Conservation (phyloP, 2,329 filamentous ascomycete genomes). For the Cercospora citrullina region DNA sequence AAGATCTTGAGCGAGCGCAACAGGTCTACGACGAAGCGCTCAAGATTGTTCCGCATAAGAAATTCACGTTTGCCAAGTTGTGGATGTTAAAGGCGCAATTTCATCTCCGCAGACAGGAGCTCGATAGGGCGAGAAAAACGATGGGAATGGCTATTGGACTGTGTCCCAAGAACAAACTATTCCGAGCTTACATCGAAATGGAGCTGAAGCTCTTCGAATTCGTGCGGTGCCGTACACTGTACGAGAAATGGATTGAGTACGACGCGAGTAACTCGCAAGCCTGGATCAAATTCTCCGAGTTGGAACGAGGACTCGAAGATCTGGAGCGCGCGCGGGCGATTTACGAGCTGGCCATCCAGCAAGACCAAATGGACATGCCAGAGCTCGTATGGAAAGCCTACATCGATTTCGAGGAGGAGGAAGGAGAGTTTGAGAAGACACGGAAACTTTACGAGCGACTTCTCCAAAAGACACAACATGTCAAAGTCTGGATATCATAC, state of each 20-base stretch:
- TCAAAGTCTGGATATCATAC: slow-evolving; percentile 99
- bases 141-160: slow-evolving; percentile 87
- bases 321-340: slow-evolving; percentile 84
- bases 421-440: slow-evolving; percentile 75
- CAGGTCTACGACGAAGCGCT: slow-evolving; percentile 91
- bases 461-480: slow-evolving; percentile 91
- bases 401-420: slow-evolving; percentile 97
- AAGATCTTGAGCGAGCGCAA: slow-evolving; percentile 73
- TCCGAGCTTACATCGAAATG: slow-evolving; percentile 88
- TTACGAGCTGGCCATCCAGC: slow-evolving; percentile 83
- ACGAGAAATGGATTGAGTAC: slow-evolving; percentile 91
- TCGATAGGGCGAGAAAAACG: slow-evolving; percentile 79
- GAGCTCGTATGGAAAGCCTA: slow-evolving; percentile 97
- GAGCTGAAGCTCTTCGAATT: slow-evolving; percentile 96
- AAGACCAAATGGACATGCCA: slow-evolving; percentile 89
- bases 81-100: slow-evolving; percentile 95
- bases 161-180: slow-evolving; percentile 94
- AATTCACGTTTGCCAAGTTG: slow-evolving; percentile 95
- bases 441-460: slow-evolving; percentile 84
- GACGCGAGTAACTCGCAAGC: slow-evolving; percentile 87
- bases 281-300: slow-evolving; percentile 94
- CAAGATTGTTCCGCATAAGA: slow-evolving; percentile 86
- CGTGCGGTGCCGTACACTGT: slow-evolving; percentile 81
- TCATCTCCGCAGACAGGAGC: slow-evolving; percentile 81
- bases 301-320: slow-evolving; percentile 89